Conservation (phyloP, 805 yeast species). For the Sugiyamaella marilandica region DNA sequence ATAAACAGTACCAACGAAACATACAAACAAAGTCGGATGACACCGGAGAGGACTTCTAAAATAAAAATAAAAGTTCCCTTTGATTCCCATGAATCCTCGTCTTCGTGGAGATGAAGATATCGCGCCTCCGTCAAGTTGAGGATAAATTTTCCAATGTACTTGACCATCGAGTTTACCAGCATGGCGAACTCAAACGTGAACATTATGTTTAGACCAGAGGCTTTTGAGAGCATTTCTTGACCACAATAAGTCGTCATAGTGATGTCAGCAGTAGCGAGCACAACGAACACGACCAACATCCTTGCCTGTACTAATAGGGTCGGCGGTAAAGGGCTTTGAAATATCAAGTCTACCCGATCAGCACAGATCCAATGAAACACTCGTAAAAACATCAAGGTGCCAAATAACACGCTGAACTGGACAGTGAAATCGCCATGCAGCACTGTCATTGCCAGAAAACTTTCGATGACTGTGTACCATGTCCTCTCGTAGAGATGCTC, state of each 20-base stretch:
- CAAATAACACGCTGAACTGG: constrained; percentile 40
- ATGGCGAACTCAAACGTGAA: constrained; percentile 76
- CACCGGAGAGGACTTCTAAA: constrained; percentile 47
- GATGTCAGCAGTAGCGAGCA: constrained; percentile 49
- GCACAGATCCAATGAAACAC: constrained; percentile 72
- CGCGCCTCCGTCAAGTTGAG: constrained; percentile 55
- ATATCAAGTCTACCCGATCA: constrained; percentile 47
- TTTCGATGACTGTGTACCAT: constrained; percentile 58
- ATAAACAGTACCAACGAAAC: constrained; percentile 45
- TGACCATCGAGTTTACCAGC: constrained; percentile 49
- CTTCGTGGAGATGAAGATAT: constrained; percentile 42
- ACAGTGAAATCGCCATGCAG: constrained; percentile 46
- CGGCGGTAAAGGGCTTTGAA: constrained; percentile 38
- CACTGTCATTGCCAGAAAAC: constrained; percentile 51
- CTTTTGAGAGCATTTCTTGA: constrained; percentile 21
- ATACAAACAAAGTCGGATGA: constrained; percentile 44
- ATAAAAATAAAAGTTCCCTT: constrained; percentile 56
- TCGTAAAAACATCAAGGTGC: constrained; percentile 47
- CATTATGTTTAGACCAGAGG: constrained; percentile 44
- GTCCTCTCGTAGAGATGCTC: constrained; percentile 68
- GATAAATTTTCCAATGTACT: constrained; percentile 42
- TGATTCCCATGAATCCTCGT: constrained; percentile 69
- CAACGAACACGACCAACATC: constrained; percentile 41
- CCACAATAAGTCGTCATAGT: constrained; percentile 50
- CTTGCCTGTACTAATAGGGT: constrained; percentile 35